Evolutionary conservation across 257 asterid species (phyloP), one percentile per base, ranked within the genome.

Genomic region (Przewalskia tangutica): DNA sequence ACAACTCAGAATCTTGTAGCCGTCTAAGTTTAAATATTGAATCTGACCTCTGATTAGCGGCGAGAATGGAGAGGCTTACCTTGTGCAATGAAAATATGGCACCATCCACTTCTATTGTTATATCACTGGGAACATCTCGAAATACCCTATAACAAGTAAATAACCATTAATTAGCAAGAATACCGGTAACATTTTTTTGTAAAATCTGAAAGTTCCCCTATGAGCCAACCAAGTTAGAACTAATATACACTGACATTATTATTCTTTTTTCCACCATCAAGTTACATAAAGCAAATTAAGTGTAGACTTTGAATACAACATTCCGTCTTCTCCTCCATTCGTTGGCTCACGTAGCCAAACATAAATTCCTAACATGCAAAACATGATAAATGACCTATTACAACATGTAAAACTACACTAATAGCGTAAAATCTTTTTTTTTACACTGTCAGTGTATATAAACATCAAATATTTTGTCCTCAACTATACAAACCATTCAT

Each of bases 101-200:
- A 9, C 98, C 99, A 50, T 89, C 92, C 18, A 96, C 98, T 89
- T 96, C 94, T 55, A 96, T 92, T 1, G 90, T 89, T 84, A 94
- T 93, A 83, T 96, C 99, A 81, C 98, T 94, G 2, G 97, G 97
- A 83, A 96, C 99, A 85, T 96, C 99, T 84, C 90, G 90, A 87
- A 93, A 96, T 63, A 89, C 97, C 98, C 98, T 96, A 84, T 67
- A 38, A 82, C 84, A 80, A 38, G 83, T 44, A 65, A 46, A 46
- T 50, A 27, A 82, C 54, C 27, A 83, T 48, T 53, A 81, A 58
- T 78, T 32, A 85, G 85, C 67, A 8, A 13, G 6, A 13, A 6
- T 13, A 6, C 6, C 0, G 32, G 32, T 7, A 8, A 68, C 13
- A 8, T n/a, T 40, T 40, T n/a, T 17, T 1, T 5, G 42, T 3